phyloP scores from a whole-genome alignment of 257 asterid genomes.

The Striga asiatica region DNA sequence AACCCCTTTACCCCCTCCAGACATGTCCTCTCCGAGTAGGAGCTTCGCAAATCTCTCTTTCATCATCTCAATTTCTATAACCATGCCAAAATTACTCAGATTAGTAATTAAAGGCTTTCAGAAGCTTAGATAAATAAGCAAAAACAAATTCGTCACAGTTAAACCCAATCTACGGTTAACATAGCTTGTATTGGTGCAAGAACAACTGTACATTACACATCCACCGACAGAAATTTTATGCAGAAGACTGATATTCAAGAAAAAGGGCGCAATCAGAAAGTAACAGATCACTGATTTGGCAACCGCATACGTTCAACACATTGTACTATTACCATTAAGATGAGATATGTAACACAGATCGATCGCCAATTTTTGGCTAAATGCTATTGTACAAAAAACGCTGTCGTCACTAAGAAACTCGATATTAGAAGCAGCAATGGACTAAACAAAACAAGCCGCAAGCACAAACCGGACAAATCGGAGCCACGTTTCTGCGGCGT shows the following conservation, averaged over 20 bases:
- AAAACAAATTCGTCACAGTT: not conserved
- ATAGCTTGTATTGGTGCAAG: not conserved
- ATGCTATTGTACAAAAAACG: not conserved
- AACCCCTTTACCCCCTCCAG: constrained; percentile 98
- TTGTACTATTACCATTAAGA: not conserved
- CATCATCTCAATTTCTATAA: constrained; percentile 73
- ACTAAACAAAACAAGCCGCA: not conserved
- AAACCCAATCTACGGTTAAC: not conserved
- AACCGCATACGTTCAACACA: constrained; percentile 1
- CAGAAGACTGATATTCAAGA: too few relatives aligned
- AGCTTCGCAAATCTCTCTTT: constrained; percentile 91
- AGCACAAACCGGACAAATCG: constrained; percentile 62
- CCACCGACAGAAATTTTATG: not conserved
- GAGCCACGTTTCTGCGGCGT: constrained; percentile 38
- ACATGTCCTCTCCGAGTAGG: constrained; percentile 97
- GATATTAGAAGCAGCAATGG: not conserved
- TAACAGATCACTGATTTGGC: constrained; percentile 10
- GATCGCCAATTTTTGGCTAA: not conserved
- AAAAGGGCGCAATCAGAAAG: too few relatives aligned
- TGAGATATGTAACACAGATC: not conserved
- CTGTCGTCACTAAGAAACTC: not conserved
- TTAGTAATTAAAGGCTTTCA: not conserved
- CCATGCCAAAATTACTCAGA: not conserved
- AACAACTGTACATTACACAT: not conserved
- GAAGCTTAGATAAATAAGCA: not conserved